phyloP scores from a whole-genome alignment of 768 basidiomycete genomes.

The Boletus sp. region DNA sequence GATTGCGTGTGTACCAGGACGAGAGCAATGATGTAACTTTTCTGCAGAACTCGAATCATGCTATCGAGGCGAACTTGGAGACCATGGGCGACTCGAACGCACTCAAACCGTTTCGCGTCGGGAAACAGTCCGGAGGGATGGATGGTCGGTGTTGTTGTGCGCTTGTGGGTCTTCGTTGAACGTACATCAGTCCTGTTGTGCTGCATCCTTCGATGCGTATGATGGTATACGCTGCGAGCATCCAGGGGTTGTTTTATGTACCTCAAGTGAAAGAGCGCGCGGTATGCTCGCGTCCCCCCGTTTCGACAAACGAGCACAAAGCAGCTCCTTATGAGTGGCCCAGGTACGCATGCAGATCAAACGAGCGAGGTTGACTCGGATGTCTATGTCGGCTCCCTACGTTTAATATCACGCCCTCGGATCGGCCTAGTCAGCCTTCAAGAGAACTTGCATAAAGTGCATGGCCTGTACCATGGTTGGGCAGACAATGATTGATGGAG shows the following conservation, averaged over 20 bases:
- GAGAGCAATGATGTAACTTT: slow-evolving; percentile 43
- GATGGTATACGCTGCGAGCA: slow-evolving; percentile 57
- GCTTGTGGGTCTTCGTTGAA: neutral
- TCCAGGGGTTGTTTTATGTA: slow-evolving; percentile 58
- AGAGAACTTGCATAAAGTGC: slow-evolving; percentile 43
- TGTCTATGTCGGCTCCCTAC: slow-evolving; percentile 38
- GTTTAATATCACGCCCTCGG: slow-evolving; percentile 42
- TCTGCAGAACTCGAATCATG: slow-evolving; percentile 60
- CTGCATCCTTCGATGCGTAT: slow-evolving; percentile 53
- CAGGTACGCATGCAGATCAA: slow-evolving; percentile 34
- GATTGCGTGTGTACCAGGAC: slow-evolving; percentile 24
- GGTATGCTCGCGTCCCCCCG: slow-evolving; percentile 35
- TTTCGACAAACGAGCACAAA: slow-evolving; percentile 17
- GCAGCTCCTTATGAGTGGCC: slow-evolving; percentile 30
- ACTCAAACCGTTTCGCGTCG: slow-evolving; percentile 48
- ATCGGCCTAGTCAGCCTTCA: slow-evolving; percentile 32
- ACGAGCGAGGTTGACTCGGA: neutral
- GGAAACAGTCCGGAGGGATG: slow-evolving; percentile 54
- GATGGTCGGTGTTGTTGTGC: slow-evolving; percentile 45
- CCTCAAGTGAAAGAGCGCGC: slow-evolving; percentile 60
- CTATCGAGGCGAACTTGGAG: slow-evolving; percentile 68
- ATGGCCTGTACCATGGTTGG: neutral
- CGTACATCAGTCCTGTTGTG: slow-evolving; percentile 57
- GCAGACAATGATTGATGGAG: slow-evolving; percentile 11
- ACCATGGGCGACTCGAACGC: slow-evolving; percentile 47